A percentile compares a stretch with the other conserved stretches of the same genome.
phyloP scores from a whole-genome alignment of 441 rosid genomes.

The Melastoma candidum region DNA sequence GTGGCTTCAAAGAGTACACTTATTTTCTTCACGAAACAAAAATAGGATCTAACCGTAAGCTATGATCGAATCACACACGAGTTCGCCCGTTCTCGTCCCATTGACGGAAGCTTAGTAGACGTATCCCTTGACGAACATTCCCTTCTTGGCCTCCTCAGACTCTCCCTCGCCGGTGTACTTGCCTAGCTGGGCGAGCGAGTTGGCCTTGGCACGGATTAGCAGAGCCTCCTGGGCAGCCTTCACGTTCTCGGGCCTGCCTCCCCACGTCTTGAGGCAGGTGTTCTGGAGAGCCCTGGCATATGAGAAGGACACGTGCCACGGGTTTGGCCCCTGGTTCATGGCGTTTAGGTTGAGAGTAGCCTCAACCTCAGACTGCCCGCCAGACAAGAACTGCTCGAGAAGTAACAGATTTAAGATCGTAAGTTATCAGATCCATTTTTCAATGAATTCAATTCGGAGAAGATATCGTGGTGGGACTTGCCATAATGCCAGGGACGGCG shows the following conservation, averaged over 20 bases:
- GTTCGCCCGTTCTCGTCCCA: no score
- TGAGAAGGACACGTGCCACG: conserved; percentile 95
- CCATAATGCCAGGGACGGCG: conserved; percentile 86
- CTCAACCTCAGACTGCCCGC: conserved; percentile 93
- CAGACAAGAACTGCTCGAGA: conserved; percentile 69
- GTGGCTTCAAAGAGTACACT: no score
- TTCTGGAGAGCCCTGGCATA: conserved; percentile 91
- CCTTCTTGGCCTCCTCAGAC: conserved; percentile 90
- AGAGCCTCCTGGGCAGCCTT: conserved; percentile 69
- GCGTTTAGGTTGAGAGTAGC: conserved; percentile 91
- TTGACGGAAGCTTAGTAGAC: conserved; percentile 30
- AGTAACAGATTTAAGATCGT: not conserved
- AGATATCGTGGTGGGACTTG: conserved; percentile 17
- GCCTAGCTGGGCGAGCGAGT: conserved; percentile 93
- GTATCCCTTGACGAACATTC: conserved; percentile 85
- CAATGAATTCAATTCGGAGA: not conserved
- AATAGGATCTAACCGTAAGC: no score
- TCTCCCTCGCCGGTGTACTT: conserved; percentile 84
- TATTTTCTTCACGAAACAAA: no score
- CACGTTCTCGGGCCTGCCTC: conserved; percentile 75
- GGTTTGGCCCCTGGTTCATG: conserved; percentile 80
- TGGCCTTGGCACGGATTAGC: conserved; percentile 67
- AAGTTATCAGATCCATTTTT: not conserved
- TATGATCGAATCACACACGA: no score
- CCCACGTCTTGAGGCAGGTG: conserved; percentile 94